Percentiles rank a stretch among this genome's conserved stretches.
phyloP scores from a whole-genome alignment of 306 rosid genomes.

The Lathyrus aphaca region DNA sequence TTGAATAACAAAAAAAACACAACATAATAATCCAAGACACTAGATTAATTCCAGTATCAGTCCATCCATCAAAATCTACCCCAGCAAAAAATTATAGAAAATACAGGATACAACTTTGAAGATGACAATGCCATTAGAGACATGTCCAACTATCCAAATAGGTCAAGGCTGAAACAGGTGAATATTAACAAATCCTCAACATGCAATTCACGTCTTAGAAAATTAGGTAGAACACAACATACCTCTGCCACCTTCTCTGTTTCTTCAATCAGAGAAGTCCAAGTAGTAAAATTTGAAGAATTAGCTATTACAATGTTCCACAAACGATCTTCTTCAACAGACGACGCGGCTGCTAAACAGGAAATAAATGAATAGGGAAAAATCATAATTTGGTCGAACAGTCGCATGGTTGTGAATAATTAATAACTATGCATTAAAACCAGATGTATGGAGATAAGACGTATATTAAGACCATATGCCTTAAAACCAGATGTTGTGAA shows the following conservation, averaged over 20 bases:
- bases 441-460: background rate
- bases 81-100: too few relatives aligned
- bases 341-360: too few relatives aligned
- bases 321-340: too few relatives aligned
- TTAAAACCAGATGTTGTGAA: background rate
- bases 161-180: constrained; percentile 9
- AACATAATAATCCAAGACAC: too few relatives aligned
- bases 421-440: background rate
- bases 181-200: background rate
- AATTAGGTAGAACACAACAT: too few relatives aligned
- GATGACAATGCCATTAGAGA: constrained; percentile 10
- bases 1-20: background rate
- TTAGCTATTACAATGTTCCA: too few relatives aligned
- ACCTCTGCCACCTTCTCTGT: too few relatives aligned
- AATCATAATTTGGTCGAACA: constrained; percentile 5
- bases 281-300: too few relatives aligned
- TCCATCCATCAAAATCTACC: too few relatives aligned
- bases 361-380: too few relatives aligned
- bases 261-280: too few relatives aligned
- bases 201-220: background rate
- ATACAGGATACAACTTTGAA: background rate
- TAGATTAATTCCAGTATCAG: too few relatives aligned
- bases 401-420: background rate
- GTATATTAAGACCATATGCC: background rate
- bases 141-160: background rate